Conservation (phyloP, 495 filamentous ascomycete genomes). For the Penicillium crystallinum region DNA sequence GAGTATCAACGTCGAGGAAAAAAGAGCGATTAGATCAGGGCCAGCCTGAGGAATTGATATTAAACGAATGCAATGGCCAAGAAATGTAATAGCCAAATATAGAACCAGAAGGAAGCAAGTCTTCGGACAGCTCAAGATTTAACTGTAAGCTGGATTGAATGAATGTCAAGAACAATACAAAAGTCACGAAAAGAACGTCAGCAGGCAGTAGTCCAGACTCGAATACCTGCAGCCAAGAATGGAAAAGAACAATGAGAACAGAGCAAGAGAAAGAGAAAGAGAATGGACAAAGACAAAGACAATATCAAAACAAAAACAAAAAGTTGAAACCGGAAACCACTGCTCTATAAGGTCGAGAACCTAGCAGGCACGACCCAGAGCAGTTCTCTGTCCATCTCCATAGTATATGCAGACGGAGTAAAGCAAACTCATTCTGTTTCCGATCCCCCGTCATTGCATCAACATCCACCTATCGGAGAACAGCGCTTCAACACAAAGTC, state of each 20-base stretch:
- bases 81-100: conserved; percentile 12
- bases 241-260: conserved; percentile 9
- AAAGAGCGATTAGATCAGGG: conserved; percentile 4
- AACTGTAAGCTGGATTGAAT: background rate
- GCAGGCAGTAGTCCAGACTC: conserved; percentile 7
- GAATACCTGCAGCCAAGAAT: conserved; percentile 20
- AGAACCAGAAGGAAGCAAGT: conserved; percentile 7
- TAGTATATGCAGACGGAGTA: no score
- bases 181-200: conserved; percentile 1
- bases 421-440: background rate
- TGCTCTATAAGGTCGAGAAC: conserved; percentile 14
- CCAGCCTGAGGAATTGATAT: conserved; percentile 7
- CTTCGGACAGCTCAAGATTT: background rate
- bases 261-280: background rate
- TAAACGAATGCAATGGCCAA: conserved; percentile 9
- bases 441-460: background rate
- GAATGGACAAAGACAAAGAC: background rate
- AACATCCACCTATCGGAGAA: conserved; percentile 1
- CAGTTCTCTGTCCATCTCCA: no score
- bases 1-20: conserved; percentile 5
- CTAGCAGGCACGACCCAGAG: background rate
- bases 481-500: background rate
- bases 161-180: conserved; percentile 3
- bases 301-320: conserved; percentile 12
- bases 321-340: conserved; percentile 11